Evolutionary conservation across 805 yeast species (phyloP).

Genomic region (Pichia paraexigua): DNA sequence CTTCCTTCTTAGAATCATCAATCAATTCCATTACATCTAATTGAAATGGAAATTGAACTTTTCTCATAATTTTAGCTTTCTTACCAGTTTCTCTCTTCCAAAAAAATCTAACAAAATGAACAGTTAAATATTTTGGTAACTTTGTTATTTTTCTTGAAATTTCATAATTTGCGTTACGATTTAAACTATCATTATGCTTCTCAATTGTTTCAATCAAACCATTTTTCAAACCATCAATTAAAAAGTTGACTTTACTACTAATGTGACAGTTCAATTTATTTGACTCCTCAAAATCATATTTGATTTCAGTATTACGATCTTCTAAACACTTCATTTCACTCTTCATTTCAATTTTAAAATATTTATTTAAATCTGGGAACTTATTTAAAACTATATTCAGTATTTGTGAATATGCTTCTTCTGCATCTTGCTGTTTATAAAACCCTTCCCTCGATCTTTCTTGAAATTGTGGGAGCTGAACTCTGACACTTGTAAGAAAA

Average conservation of each 20-base stretch:
- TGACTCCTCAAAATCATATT: slow-evolving; percentile 45
- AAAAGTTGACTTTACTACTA: slow-evolving; percentile 72
- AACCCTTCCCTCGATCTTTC: slow-evolving; percentile 63
- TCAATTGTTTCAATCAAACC: slow-evolving; percentile 72
- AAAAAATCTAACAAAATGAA: slow-evolving; percentile 89
- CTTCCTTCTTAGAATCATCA: slow-evolving; percentile 63
- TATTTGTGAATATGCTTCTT: slow-evolving; percentile 88
- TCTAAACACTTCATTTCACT: slow-evolving; percentile 55
- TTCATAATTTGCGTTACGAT: slow-evolving; percentile 62
- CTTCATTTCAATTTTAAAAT: slow-evolving; percentile 59
- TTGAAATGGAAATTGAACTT: slow-evolving; percentile 91
- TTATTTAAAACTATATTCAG: slow-evolving; percentile 42
- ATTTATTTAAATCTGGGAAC: slow-evolving; percentile 45
- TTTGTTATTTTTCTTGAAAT: slow-evolving; percentile 55
- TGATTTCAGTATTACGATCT: slow-evolving; percentile 38
- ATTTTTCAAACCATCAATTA: slow-evolving; percentile 73
- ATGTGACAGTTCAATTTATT: slow-evolving; percentile 85
- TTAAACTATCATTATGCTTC: slow-evolving; percentile 65
- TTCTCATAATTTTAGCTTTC: slow-evolving; percentile 89
- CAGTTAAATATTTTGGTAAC: slow-evolving; percentile 80
- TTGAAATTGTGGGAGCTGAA: slow-evolving; percentile 78
- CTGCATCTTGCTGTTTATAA: slow-evolving; percentile 96
- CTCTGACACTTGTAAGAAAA: slow-evolving; percentile 58
- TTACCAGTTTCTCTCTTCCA: slow-evolving; percentile 91
- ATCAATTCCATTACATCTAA: slow-evolving; percentile 81